Percentiles rank a stretch among this genome's conserved stretches.
Evolutionary conservation across 768 basidiomycete genomes (phyloP).

Genomic region (Tremella fuciformis): DNA sequence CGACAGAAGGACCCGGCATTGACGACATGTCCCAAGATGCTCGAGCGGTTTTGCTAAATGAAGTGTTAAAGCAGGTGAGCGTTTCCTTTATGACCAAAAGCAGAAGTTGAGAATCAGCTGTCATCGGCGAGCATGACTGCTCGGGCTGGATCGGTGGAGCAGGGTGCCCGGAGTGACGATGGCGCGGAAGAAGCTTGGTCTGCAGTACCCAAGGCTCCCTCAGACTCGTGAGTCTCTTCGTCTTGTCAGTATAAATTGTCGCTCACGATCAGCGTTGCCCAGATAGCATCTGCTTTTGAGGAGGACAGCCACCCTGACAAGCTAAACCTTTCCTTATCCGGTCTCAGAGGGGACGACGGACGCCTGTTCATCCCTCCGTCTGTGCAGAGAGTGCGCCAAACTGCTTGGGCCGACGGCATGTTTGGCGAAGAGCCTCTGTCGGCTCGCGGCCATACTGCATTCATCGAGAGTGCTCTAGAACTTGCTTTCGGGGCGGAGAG

Average conservation of each 20-base stretch:
- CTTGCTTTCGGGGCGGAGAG: constrained; percentile 47
- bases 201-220: constrained; percentile 22
- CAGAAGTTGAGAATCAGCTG: constrained; percentile 22
- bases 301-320: constrained; percentile 29
- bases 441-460: constrained; percentile 39
- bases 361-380: constrained; percentile 49
- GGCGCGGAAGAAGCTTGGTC: constrained; percentile 33
- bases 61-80: constrained; percentile 44
- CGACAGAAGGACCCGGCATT: constrained; percentile 21
- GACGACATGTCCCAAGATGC: constrained; percentile 36
- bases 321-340: constrained; percentile 45
- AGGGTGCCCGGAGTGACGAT: constrained; percentile 8
- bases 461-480: constrained; percentile 36
- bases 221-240: constrained; percentile 18
- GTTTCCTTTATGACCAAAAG: background rate
- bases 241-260: background rate
- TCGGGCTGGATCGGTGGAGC: constrained; percentile 9
- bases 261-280: constrained; percentile 2
- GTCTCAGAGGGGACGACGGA: constrained; percentile 48
- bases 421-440: constrained; percentile 42
- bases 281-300: constrained; percentile 25
- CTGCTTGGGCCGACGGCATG: constrained; percentile 33
- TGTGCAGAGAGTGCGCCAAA: constrained; percentile 43
- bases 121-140: constrained; percentile 27
- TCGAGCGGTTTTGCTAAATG: constrained; percentile 37